These are phyloP conservation scores for Globisporangium yorkense DNA, from an alignment of 352 stramenopile species.

Conservation along the genomic window DNA sequence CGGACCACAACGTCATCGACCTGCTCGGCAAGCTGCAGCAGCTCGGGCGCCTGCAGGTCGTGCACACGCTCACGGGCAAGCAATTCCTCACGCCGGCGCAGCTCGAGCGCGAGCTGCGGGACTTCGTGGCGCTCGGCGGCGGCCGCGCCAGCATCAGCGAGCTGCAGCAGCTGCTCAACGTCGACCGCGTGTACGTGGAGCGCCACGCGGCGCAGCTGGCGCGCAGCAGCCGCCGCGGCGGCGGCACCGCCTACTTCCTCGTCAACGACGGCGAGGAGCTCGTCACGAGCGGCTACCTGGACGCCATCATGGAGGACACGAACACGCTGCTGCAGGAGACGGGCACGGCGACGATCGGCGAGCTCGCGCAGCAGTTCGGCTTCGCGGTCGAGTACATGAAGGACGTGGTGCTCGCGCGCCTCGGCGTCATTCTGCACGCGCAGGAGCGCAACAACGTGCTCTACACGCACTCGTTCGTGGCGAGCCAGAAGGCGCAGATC, in stretches of 20 bases:
- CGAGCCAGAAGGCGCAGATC: conserved; percentile 52
- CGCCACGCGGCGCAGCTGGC: conserved; percentile 47
- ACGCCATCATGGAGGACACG: conserved; percentile 82
- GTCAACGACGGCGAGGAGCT: conserved; percentile 77
- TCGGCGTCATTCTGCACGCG: conserved; percentile 57
- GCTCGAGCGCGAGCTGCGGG: conserved; percentile 66
- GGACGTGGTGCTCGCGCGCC: conserved; percentile 53
- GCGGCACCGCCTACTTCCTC: conserved; percentile 41
- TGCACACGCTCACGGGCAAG: conserved; percentile 78
- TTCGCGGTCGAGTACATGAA: conserved; percentile 83
- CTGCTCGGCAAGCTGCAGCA: conserved; percentile 72
- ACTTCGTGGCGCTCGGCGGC: conserved; percentile 60
- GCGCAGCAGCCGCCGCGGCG: conserved; percentile 14
- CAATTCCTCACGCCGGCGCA: conserved; percentile 72
- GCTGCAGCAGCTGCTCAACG: conserved; percentile 60
- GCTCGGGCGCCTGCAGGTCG: conserved; percentile 66
- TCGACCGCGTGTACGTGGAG: conserved; percentile 71
- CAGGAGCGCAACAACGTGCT: conserved; percentile 61
- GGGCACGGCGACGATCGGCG: conserved; percentile 58
- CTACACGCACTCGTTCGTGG: conserved; percentile 75
- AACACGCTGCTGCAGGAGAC: conserved; percentile 70
- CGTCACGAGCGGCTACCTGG: conserved; percentile 74
- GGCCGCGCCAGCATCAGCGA: conserved; percentile 62
- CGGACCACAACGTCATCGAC: conserved; percentile 80
- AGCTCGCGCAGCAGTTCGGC: conserved; percentile 74